Evolutionary conservation across 75 land plant species (phyloP), one percentile per base, ranked within the genome.

Genomic region (Cryptomeria japonica): DNA sequence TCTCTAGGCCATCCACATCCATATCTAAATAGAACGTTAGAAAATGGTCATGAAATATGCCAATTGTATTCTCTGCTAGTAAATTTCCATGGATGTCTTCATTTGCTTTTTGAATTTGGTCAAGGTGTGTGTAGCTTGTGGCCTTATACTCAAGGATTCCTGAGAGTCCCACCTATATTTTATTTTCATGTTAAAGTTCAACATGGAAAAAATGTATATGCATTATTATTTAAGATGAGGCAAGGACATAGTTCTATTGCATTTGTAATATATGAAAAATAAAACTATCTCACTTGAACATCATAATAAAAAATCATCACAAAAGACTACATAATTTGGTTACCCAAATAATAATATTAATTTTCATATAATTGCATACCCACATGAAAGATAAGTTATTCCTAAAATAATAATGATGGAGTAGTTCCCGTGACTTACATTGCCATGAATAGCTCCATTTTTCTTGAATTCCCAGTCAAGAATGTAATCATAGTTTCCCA

Each of bases 1-100:
- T 95, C 14, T 90, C 51, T 2, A 84, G 73, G 77, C 96, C 96
- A 84, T 94, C 96, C 42, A 95, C 86, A 80, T 95, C 96, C 47
- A 95, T 84, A 77, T 95, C 96, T 80, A 94, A 87, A 56, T 92
- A 84, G 91, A 86, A 95, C 16, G 89, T 91, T 6, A 95, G 39
- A 37, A 78, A 78, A 78, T 95, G 96, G 86, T 95, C 96, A 64
- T 95, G 96, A 88, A 87, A 46, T 36, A 88, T 86, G 32, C 92
- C 96, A 5, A 94, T 85, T 0, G 92, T 89, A 84, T 95, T 95
- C 73, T 94, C 92, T 2, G 96, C 87, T 19, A 95, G 0, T 22
- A 95, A 56, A 19, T 41, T 86, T 61, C 91, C 91, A 61, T 88
- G 44, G 70, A 90, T 72, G 6, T 68, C 73, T 41, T 86, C 89